Evolutionary conservation across 1,284 basidiomycete species (phyloP).

Genomic region (Ustilago hordei): DNA sequence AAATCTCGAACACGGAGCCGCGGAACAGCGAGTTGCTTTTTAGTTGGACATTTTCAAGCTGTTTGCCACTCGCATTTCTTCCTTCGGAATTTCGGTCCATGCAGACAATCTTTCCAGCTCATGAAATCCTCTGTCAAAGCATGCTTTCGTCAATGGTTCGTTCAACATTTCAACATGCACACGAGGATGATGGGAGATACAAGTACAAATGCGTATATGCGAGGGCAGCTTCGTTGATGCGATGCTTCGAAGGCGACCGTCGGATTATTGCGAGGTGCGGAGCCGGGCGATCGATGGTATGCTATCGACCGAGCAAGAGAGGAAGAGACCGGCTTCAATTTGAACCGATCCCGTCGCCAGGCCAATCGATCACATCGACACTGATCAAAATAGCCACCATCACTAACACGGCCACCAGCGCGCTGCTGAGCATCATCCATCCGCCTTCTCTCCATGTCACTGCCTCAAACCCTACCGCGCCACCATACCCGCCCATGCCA

Average conservation of each 20-base stretch:
- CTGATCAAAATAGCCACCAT: slow-evolving; percentile 53
- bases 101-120: background rate
- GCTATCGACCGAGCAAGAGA: too few relatives aligned
- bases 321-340: slow-evolving; percentile 2
- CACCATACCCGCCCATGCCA: slow-evolving; percentile 13
- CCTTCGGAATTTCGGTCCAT: background rate
- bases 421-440: slow-evolving; percentile 43
- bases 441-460: slow-evolving; percentile 32
- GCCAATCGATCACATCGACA: slow-evolving; percentile 56
- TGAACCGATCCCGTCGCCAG: slow-evolving; percentile 49
- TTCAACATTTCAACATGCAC: background rate
- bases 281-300: background rate
- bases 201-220: slow-evolving; percentile 31
- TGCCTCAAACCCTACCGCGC: slow-evolving; percentile 38
- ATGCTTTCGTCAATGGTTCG: background rate
- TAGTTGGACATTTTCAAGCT: background rate
- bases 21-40: background rate
- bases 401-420: slow-evolving; percentile 27
- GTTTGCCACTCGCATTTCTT: background rate
- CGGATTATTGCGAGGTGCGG: background rate
- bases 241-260: background rate
- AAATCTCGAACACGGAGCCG: background rate
- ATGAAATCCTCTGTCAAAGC: background rate
- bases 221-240: background rate
- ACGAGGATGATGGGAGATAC: slow-evolving; percentile 9